Base-by-base conservation (phyloP, 2,329 filamentous ascomycete species). In the Nemania sp. region DNA sequence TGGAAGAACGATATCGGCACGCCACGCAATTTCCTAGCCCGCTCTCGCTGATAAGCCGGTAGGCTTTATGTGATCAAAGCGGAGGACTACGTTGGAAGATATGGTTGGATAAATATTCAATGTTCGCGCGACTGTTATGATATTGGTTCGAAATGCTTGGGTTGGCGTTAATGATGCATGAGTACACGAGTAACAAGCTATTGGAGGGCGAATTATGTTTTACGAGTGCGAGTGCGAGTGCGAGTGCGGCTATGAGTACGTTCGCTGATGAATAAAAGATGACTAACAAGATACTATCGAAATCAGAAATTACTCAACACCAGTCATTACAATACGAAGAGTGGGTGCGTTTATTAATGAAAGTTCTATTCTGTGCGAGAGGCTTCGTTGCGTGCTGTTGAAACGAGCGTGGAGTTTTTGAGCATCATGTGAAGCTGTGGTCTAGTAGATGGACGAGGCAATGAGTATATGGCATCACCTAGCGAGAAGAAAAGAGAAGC, bases 91-190 rank as follows among this genome's bases (percentile, higher is more conserved):
- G 49, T 24, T 11, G 10, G 26, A 47, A 49, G 43, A 51, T 47
- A 22, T 38, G 18, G 43, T 20, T 53, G 41, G 43, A 53, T 22
- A 54, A 8, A 45, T 35, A 24, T 26, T 13, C 20, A 53, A 56
- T 20, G 20, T 62, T 47, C 18, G 55, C 49, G 45, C 45, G 29
- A 58, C 24, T 18, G 38, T 38, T 53, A 18, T 53, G n/a, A 47
- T 49, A 18, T 27, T 58, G 24, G 61, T 51, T 53, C 53, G 47
- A 47, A 53, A 47, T 45, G 41, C 20, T 26, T 66, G 59, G 18
- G 57, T 29, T 55, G 24, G 43, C n/a, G 43, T 66, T 66, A 29
- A 61, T 47, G 45, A 51, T 56, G 35, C 43, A 66, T 35, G 67
- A 69, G 59, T 54, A 64, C 26, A 62, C 47, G 54, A 60, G 20